Evolutionary conservation across 331 rosid species (phyloP), one percentile per base, ranked within the genome.

Genomic region (Arachis monticola): DNA sequence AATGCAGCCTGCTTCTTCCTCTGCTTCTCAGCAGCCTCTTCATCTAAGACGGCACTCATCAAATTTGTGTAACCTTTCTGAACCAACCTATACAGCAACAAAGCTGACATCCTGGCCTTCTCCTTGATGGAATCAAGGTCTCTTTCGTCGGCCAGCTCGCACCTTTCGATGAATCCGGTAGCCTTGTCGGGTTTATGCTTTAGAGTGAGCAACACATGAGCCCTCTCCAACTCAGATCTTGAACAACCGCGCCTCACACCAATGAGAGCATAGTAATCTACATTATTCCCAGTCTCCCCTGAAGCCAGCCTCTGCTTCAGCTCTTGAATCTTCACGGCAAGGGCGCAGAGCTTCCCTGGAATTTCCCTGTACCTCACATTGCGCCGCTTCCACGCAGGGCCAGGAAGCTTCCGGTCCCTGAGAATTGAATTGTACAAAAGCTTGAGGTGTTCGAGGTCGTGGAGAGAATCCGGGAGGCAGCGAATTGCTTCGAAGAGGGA

Each of bases 161-260:
- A 95, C 41, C 96, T 70, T 1, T 95, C 99, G 0, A 92, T 87
- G 41, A 95, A 95, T 38, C 52, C 74, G 0, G 82, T 85, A 0
- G 97, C 82, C 77, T 87, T 95, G 66, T 95, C 97, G 0, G 99
- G 97, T 67, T 95, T 95, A 83, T 95, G 97, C 65, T 92, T 74
- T 52, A 95, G 79, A 74, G 86, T 73, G 3, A 95, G 87, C 72
- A 95, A 64, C 62, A 87, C 53, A 63, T 95, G 88, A 3, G 92
- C 97, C 63, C 97, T 92, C 68, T 92, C 99, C 22, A 95, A 69
- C 72, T 95, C 99, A 0, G 99, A 90, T 14, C 96, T 82, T 0
- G 97, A 90, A 82, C 99, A 95, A 1, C 97, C 97, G 0, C 99
- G 89, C 58, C 97, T 81, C 22, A 95, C 76, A 0, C 96, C 97